Evolutionary conservation across 2,329 filamentous ascomycete genomes (phyloP), one percentile per base, ranked within the genome.

Genomic region (Alternaria arbusti): DNA sequence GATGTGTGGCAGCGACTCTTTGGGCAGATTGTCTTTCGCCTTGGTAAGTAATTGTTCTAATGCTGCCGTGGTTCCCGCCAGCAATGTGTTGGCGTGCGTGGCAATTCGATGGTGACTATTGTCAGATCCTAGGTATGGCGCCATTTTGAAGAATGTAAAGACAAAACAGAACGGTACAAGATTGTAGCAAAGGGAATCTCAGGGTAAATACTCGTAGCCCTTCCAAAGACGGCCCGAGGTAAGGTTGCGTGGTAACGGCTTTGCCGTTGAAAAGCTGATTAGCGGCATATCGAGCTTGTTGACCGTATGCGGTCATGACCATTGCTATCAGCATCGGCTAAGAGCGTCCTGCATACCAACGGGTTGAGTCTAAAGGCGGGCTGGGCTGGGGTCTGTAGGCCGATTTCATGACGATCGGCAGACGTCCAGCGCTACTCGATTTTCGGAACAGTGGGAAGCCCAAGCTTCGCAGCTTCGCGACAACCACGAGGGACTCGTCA

Each of bases 11-110:
- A 74, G 62, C 52, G 70, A 73, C 61, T 81, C 78, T 28, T 63
- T 56, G 6, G 80, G 79, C 12, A 82, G 68, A 43, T 81, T 74
- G 56, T 68, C 71, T 32, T 77, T 70, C 44, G 71, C 76, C 40
- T 75, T 75, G 36, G 57, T 50, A 9, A 81, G 67, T 12, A 82
- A 69, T 55, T 74, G 71, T 32, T 75, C 64, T 13, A 81, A 67
- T 3, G 78, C 76, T 26, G 66, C 59, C 11, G 70, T 72, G 2
- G 79, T 80, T 59, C 79, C 79, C 10, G 71, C 54, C 11, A 79
- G 69, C 54, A 81, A 71, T 7, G 70, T 74, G 59, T 78, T 78
- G 15, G 43, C 20, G 15, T 69, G 47, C 13, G 58, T 25, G 23
- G 63, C 30, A 6, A 61, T 70, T 52, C 70, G 68, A 28, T 61